These are phyloP conservation scores for Ascobolus immersus DNA, from an alignment of 495 filamentous ascomycete genomes.

Conservation along the genomic window DNA sequence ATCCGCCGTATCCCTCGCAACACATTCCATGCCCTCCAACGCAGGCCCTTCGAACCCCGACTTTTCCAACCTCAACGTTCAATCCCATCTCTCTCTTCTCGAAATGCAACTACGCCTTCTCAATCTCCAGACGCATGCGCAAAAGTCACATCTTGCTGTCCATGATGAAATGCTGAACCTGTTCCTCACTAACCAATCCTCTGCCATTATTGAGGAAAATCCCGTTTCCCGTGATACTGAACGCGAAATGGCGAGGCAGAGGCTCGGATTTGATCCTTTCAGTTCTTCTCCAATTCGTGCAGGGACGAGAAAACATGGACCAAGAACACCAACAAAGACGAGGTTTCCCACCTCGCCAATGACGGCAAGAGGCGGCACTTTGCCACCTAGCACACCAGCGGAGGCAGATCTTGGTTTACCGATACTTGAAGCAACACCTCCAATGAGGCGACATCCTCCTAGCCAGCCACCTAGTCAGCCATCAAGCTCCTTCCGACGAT, in stretches of 20 bases:
- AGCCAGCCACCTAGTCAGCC: too few species aligned
- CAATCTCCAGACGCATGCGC: slow-evolving; percentile 88
- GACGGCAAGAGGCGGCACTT: too few species aligned
- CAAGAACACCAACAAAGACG: too few species aligned
- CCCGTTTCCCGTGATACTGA: slow-evolving; percentile 41
- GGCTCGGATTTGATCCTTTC: slow-evolving; percentile 76
- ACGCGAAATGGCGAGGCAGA: slow-evolving; percentile 42
- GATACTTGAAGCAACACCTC: too few species aligned
- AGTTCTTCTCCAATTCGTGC: slow-evolving; percentile 3
- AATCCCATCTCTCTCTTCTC: slow-evolving; percentile 71
- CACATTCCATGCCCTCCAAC: slow-evolving; percentile 2
- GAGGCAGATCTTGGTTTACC: too few species aligned
- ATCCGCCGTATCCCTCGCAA: slow-evolving; percentile 10
- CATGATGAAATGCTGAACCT: slow-evolving; percentile 87
- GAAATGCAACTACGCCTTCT: slow-evolving; percentile 83
- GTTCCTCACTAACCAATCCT: slow-evolving; percentile 60
- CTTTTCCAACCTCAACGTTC: slow-evolving; percentile 19
- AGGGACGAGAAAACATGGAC: too few species aligned
- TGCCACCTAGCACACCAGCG: too few species aligned
- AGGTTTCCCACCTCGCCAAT: too few species aligned
- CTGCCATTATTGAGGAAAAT: slow-evolving; percentile 39
- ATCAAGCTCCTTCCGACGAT: too few species aligned
- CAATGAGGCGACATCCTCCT: too few species aligned
- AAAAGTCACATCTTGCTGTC: slow-evolving; percentile 73
- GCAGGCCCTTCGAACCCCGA: slow-evolving; percentile 6